Conservation (phyloP, 345 rosid species). For the Salix purpurea region DNA sequence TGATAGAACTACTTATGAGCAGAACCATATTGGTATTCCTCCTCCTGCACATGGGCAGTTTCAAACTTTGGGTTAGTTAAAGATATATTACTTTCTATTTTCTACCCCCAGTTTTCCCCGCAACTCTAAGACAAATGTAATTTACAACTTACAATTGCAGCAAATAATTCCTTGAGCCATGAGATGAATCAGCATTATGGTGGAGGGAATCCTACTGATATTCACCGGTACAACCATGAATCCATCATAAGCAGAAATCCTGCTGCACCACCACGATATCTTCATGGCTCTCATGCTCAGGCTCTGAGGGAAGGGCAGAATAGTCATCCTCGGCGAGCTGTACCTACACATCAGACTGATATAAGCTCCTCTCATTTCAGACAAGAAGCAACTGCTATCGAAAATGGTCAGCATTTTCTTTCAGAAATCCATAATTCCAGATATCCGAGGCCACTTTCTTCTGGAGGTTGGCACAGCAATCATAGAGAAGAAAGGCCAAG, state of each 20-base stretch:
- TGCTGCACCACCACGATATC: constrained; percentile 7
- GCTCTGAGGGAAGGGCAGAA: background rate
- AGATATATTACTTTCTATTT: background rate
- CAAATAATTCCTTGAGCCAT: constrained; percentile 9
- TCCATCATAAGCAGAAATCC: constrained; percentile 25
- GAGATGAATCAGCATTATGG: constrained; percentile 21
- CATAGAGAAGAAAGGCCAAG: constrained; percentile 26
- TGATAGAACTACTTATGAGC: constrained; percentile 8
- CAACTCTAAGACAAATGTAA: background rate
- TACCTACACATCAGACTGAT: background rate
- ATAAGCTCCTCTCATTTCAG: background rate
- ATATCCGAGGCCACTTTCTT: constrained; percentile 18
- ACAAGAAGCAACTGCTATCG: constrained; percentile 12
- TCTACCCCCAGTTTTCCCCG: background rate
- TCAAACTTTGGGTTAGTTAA: constrained; percentile 22
- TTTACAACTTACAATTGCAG: constrained; percentile 13
- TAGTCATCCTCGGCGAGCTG: background rate
- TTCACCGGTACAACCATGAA: constrained; percentile 9
- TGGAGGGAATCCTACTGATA: constrained; percentile 16
- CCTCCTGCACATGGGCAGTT: constrained; percentile 16
- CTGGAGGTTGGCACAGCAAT: constrained; percentile 23
- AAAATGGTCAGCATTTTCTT: constrained; percentile 6
- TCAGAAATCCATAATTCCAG: constrained; percentile 22
- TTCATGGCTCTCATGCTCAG: constrained; percentile 3
- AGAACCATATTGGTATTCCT: constrained; percentile 8